Conservation (phyloP, 441 rosid genomes). For the Sinapis alba region DNA sequence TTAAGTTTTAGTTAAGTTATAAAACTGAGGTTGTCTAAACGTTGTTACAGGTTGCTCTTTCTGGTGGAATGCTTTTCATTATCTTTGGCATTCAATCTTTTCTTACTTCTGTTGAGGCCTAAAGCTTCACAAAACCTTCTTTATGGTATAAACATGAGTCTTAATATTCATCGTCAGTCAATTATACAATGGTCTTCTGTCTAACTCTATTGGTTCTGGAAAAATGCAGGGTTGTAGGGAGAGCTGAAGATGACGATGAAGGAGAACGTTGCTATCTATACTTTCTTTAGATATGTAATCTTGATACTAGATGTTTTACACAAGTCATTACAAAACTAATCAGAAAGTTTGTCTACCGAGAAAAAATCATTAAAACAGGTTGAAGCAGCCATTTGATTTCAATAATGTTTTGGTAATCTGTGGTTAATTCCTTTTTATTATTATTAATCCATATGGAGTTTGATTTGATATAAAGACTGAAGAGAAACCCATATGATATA, state of each 20-base stretch:
- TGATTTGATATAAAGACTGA: not conserved
- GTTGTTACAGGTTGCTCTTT: slow-evolving; percentile 73
- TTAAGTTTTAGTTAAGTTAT: not conserved
- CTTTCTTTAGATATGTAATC: slow-evolving; percentile 20
- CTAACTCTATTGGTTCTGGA: not conserved
- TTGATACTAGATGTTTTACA: slow-evolving; percentile 24
- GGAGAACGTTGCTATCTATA: slow-evolving; percentile 15
- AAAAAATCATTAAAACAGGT: not conserved
- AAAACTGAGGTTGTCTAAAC: not conserved
- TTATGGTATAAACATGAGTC: slow-evolving; percentile 12
- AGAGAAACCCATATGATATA: not conserved
- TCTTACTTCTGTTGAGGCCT: slow-evolving; percentile 57
- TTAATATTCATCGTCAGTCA: not conserved
- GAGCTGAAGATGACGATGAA: not conserved
- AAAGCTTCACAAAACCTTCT: slow-evolving; percentile 22
- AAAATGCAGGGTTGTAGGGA: slow-evolving; percentile 3
- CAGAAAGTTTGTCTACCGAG: not conserved
- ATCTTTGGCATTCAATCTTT: slow-evolving; percentile 88
- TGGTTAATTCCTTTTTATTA: not conserved
- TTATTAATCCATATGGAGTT: not conserved
- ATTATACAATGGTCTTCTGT: not conserved
- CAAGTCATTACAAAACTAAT: slow-evolving; percentile 16
- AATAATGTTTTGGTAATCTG: slow-evolving; percentile 18
- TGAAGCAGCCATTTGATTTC: slow-evolving; percentile 6
- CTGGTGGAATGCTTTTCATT: slow-evolving; percentile 89